A percentile compares a stretch with the other conserved stretches of the same genome.
phyloP scores from a whole-genome alignment of 2,329 filamentous ascomycete genomes.

The Colletotrichum graminicola region DNA sequence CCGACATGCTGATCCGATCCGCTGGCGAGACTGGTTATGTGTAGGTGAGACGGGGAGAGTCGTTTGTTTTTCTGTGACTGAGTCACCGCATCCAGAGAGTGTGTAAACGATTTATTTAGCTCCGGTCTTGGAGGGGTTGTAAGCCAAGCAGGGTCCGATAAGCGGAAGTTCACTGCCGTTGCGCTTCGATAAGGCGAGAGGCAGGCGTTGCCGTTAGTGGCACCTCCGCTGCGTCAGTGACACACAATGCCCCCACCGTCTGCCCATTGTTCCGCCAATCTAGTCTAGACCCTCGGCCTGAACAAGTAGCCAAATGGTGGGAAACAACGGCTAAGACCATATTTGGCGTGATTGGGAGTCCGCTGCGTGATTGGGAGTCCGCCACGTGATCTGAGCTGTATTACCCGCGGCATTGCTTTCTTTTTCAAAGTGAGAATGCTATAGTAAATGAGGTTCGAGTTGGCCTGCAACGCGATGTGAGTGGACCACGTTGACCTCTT shows the following conservation, averaged over 20 bases:
- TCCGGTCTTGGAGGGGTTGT: constrained; percentile 37
- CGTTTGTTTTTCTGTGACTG: constrained; percentile 26
- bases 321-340: background rate
- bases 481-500: background rate
- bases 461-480: background rate
- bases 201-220: constrained; percentile 38
- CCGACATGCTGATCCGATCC: constrained; percentile 36
- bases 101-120: constrained; percentile 32
- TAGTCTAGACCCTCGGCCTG: constrained; percentile 16
- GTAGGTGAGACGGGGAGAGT: constrained; percentile 13
- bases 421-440: background rate
- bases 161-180: constrained; percentile 38
- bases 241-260: constrained; percentile 11
- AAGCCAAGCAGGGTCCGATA: constrained; percentile 32
- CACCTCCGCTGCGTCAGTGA: constrained; percentile 35
- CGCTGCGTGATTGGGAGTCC: background rate
- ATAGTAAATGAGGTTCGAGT: background rate
- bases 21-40: constrained; percentile 11
- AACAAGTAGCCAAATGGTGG: background rate
- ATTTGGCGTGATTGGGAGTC: background rate
- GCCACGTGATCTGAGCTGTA: background rate
- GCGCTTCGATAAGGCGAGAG: constrained; percentile 35
- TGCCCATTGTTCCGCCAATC: constrained; percentile 10
- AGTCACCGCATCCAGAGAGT: constrained; percentile 29
- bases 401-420: background rate